Conservation (phyloP, 1,284 basidiomycete species). For the Sphagnurus paluster region DNA sequence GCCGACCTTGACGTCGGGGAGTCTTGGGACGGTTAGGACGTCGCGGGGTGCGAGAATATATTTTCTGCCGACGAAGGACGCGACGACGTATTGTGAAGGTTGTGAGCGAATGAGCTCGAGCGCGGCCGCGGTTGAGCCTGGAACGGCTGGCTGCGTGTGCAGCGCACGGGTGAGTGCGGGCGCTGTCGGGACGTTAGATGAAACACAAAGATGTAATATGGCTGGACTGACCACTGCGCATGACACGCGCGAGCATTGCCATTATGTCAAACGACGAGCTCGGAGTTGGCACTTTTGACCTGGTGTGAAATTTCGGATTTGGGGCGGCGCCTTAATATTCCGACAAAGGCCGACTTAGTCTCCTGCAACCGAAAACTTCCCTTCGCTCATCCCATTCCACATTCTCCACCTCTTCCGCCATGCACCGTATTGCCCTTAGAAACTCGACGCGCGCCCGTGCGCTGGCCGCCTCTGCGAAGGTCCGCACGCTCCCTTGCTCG, state of each 20-base stretch:
- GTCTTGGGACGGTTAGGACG: slow-evolving; percentile 87
- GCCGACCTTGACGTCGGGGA: slow-evolving; percentile 81
- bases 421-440: slow-evolving; percentile 89
- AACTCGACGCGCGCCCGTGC: slow-evolving; percentile 77
- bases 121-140: slow-evolving; percentile 46
- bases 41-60: slow-evolving; percentile 90
- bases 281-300: slow-evolving; percentile 1
- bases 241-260: slow-evolving; percentile 24
- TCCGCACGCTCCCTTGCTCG: slow-evolving; percentile 30
- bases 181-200: no score
- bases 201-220: no score
- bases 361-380: slow-evolving; percentile 39
- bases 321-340: slow-evolving; percentile 41
- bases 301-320: slow-evolving; percentile 26
- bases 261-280: slow-evolving; percentile 17
- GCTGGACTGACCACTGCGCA: slow-evolving; percentile 34
- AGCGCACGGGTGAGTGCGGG: slow-evolving; percentile 26
- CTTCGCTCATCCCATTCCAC: slow-evolving; percentile 37
- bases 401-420: slow-evolving; percentile 52
- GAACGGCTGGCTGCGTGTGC: slow-evolving; percentile 33
- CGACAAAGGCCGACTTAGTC: slow-evolving; percentile 41
- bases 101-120: slow-evolving; percentile 75
- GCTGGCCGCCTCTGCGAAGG: slow-evolving; percentile 67
- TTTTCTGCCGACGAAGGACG: slow-evolving; percentile 84
- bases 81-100: slow-evolving; percentile 87